Evolutionary conservation across 2,329 filamentous ascomycete genomes (phyloP).

Genomic region (Chaetomiaceae sp.): DNA sequence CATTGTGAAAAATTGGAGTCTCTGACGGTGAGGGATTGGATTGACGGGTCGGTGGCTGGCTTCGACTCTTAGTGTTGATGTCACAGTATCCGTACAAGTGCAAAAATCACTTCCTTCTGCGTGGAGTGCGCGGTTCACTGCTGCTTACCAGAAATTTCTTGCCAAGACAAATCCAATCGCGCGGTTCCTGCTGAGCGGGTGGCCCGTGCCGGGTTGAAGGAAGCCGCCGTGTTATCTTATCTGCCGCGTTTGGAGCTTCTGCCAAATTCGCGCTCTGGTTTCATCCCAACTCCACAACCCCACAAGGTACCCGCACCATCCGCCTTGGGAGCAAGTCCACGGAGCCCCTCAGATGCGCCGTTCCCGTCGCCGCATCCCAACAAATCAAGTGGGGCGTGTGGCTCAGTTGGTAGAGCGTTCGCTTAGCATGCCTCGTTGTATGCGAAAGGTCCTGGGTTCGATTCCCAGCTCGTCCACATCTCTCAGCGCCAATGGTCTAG

Average conservation of each 20-base stretch:
- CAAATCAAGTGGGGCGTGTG: conserved; percentile 18
- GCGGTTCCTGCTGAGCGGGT: too few relatives aligned
- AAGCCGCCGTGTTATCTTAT: not conserved
- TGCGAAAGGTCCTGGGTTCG: conserved; percentile 25
- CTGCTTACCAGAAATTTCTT: not conserved
- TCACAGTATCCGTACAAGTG: not conserved
- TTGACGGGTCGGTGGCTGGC: too few relatives aligned
- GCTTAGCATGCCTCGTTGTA: conserved; percentile 17
- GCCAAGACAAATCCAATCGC: not conserved
- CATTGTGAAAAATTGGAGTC: too few relatives aligned
- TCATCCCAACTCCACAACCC: not conserved
- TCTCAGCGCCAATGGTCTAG: conserved; percentile 20
- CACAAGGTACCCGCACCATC: not conserved
- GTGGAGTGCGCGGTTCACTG: not conserved
- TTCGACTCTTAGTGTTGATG: not conserved
- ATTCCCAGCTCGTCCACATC: conserved; percentile 24
- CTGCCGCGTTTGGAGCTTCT: too few relatives aligned
- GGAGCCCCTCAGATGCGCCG: not conserved
- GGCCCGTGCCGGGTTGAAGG: too few relatives aligned
- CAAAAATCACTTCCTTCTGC: not conserved
- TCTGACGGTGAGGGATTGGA: too few relatives aligned
- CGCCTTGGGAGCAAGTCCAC: too few relatives aligned
- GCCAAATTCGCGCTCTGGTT: too few relatives aligned
- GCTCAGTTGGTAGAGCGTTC: conserved; percentile 24
- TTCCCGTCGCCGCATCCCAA: not conserved